Evolutionary conservation across 202 grass and related monocot species (phyloP).

Genomic region (Brachypodium distachyon): DNA sequence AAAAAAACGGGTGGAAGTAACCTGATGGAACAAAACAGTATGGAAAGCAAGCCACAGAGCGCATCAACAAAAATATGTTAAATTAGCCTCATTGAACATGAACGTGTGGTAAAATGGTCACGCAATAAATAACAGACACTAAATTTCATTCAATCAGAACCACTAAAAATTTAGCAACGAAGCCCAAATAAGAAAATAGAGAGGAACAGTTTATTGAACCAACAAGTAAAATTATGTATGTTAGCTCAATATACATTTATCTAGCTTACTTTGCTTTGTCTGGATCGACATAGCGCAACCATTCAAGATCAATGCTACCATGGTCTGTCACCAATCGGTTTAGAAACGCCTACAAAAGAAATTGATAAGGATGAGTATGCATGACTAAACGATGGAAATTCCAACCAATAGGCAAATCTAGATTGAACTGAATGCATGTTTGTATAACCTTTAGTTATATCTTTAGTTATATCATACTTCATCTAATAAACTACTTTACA

Average conservation of each 20-base stretch:
- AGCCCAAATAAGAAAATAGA: not conserved
- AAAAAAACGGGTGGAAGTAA: too few species aligned
- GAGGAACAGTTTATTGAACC: not conserved
- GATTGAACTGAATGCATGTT: not conserved
- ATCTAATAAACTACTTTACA: not conserved
- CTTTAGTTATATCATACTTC: not conserved
- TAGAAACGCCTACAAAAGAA: conserved; percentile 47
- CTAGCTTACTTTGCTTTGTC: conserved; percentile 69
- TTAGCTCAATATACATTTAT: not conserved
- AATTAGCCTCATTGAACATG: not conserved
- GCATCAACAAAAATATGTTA: not conserved
- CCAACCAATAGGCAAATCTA: conserved; percentile 19
- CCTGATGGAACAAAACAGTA: too few species aligned
- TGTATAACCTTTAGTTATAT: conserved; percentile 5
- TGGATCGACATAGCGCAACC: conserved; percentile 56
- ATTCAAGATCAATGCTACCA: conserved; percentile 65
- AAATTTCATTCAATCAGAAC: not conserved
- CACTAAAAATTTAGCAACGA: not conserved
- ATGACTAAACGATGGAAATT: not conserved
- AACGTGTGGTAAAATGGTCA: not conserved
- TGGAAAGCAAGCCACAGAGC: too few species aligned
- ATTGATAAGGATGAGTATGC: conserved; percentile 3
- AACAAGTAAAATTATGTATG: not conserved
- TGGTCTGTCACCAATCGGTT: conserved; percentile 60
- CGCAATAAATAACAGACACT: not conserved